Evolutionary conservation across 2,329 filamentous ascomycete species (phyloP), one percentile per base, ranked within the genome.

Genomic region (Seiridium cupressi): DNA sequence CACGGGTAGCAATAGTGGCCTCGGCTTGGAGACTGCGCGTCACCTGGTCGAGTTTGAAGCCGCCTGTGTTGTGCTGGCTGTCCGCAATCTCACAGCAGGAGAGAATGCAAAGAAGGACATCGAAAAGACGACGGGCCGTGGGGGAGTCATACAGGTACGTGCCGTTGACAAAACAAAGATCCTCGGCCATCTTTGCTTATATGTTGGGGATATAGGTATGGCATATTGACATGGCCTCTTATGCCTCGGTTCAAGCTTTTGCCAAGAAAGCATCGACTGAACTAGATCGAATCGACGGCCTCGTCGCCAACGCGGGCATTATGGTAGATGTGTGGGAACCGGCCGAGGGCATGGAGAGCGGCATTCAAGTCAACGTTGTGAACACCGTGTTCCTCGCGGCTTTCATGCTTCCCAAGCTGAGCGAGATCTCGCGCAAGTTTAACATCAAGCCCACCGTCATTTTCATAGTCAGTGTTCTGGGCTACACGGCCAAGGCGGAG

Each of bases 401-500:
- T 13, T 36, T 55, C 13, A 3, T 61, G 56, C 11, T 59, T 11
- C 55, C 51, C 32, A 35, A 59, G 32, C 49, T 42, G 11, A 38
- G 13, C 5, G 47, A 51, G 35, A 7, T 18, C 18, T 26, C 11
- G 26, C 34, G 34, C 44, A 44, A 56, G 13, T 55, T 55, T 7
- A 34, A 34, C 3, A 58, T 51, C 36, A 44, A 44, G 18, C 58
- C 58, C 6, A 57, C 46, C 7, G 26, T 61, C 11, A 42, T 59
- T 35, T 59, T 61, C 51, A 53, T 61, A 49, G 54, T 58, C 34
- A 64, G 60, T 44, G 58, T 44, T 10, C 36, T 60, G 5, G 58
- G 55, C n/a, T 64, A 59, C 13, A 60, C 58, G 2, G 60, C 42
- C 18, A 58, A 61, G 42, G 44, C 34, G n/a, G 58, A 64, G 42